phyloP scores from a whole-genome alignment of 441 rosid species.

The Adansonia grandidieri region DNA sequence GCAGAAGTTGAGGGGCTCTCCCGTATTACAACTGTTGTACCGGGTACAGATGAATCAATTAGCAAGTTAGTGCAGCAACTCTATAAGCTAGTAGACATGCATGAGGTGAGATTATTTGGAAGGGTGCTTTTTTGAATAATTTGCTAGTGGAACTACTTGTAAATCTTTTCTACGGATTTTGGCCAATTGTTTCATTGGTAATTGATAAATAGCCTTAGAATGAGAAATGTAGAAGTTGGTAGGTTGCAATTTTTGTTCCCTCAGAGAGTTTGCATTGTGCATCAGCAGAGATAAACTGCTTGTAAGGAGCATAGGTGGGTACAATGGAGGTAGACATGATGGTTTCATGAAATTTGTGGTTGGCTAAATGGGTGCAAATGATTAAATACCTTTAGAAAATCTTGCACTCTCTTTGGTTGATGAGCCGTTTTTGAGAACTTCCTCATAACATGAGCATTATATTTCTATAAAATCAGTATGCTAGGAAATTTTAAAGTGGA shows the following conservation, averaged over 20 bases:
- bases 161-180: background rate
- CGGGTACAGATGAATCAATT: conserved; percentile 66
- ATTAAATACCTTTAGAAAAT: background rate
- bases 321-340: background rate
- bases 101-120: conserved; percentile 45
- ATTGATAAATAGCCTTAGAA: background rate
- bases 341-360: background rate
- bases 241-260: background rate
- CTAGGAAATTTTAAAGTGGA: background rate
- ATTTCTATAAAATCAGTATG: too few relatives aligned
- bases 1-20: conserved; percentile 67
- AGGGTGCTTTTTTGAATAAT: background rate
- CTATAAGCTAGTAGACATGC: conserved; percentile 61
- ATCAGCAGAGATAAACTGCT: background rate
- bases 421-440: background rate
- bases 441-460: background rate
- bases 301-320: background rate
- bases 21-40: conserved; percentile 74
- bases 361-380: background rate
- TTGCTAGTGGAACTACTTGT: background rate
- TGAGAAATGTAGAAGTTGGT: background rate
- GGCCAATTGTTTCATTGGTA: background rate
- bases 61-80: conserved; percentile 67
- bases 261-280: background rate
- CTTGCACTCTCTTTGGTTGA: background rate